Conservation (phyloP, 208 protist genomes). For the Leptomonas seymouri region DNA sequence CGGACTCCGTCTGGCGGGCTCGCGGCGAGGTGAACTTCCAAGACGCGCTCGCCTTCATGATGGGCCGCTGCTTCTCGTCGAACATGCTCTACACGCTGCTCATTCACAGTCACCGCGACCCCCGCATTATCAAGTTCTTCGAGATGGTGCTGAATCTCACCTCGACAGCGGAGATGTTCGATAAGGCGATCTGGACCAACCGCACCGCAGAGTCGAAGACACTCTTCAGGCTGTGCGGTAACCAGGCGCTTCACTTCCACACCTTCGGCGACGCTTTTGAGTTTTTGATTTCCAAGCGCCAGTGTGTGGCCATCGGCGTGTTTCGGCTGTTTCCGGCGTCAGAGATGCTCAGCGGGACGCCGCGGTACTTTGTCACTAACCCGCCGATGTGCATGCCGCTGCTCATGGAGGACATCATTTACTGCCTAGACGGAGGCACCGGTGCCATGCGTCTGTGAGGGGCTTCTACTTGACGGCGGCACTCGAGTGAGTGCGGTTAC, state of each 20-base stretch:
- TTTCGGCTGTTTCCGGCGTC: conserved; percentile 76
- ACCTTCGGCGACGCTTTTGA: conserved; percentile 85
- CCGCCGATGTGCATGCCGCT: conserved; percentile 73
- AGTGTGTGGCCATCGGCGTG: conserved; percentile 83
- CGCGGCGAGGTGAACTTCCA: conserved; percentile 85
- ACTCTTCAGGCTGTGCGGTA: conserved; percentile 81
- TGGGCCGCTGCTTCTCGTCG: conserved; percentile 85
- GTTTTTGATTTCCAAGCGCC: conserved; percentile 66
- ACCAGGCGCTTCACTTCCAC: conserved; percentile 67
- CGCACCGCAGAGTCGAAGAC: conserved; percentile 44
- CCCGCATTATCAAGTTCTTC: conserved; percentile 78
- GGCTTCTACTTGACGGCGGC: neutral
- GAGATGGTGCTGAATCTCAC: conserved; percentile 78
- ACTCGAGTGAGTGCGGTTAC: too few species aligned
- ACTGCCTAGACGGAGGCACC: conserved; percentile 66
- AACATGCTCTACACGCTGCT: conserved; percentile 87
- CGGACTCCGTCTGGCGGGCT: conserved; percentile 68
- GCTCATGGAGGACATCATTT: conserved; percentile 83
- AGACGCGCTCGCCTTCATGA: conserved; percentile 88
- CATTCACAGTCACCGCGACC: conserved; percentile 79
- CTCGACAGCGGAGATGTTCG: conserved; percentile 65
- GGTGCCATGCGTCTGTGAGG: neutral
- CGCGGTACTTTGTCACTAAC: conserved; percentile 91
- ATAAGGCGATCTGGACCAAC: conserved; percentile 62
- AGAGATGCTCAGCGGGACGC: conserved; percentile 52